Evolutionary conservation across 2,329 filamentous ascomycete species (phyloP).

Genomic region (Colletotrichum higginsianum): DNA sequence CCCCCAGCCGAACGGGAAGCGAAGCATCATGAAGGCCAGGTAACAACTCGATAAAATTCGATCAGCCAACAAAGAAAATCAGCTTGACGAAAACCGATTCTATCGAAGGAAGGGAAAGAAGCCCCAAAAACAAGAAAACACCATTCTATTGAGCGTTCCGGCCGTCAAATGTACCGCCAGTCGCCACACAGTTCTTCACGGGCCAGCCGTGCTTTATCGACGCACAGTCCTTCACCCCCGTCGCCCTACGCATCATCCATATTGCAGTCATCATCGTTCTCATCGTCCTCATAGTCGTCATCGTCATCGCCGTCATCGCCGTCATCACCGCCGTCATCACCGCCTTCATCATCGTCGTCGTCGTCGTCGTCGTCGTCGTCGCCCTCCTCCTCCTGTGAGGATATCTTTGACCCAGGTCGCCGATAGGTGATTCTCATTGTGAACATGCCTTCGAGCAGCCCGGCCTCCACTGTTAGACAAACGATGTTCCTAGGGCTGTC

Average conservation of each 20-base stretch:
- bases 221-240: not conserved
- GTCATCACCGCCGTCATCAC: no score
- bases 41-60: not conserved
- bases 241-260: not conserved
- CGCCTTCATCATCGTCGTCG: no score
- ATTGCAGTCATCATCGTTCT: not conserved
- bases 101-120: not conserved
- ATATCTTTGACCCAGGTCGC: not conserved
- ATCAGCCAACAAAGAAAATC: not conserved
- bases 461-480: not conserved
- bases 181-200: not conserved
- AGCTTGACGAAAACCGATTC: not conserved
- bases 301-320: no score
- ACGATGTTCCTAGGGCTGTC: slow-evolving; percentile 1
- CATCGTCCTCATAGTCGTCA: no score
- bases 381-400: not conserved
- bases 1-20: not conserved
- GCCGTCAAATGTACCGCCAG: not conserved
- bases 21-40: not conserved
- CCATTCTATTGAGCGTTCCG: not conserved
- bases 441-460: not conserved
- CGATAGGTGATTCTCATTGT: slow-evolving; percentile 1
- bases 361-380: not conserved
- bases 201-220: not conserved
- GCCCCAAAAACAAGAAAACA: not conserved